phyloP scores from a whole-genome alignment of 2,329 filamentous ascomycete genomes.

The Verticillium dahliae region DNA sequence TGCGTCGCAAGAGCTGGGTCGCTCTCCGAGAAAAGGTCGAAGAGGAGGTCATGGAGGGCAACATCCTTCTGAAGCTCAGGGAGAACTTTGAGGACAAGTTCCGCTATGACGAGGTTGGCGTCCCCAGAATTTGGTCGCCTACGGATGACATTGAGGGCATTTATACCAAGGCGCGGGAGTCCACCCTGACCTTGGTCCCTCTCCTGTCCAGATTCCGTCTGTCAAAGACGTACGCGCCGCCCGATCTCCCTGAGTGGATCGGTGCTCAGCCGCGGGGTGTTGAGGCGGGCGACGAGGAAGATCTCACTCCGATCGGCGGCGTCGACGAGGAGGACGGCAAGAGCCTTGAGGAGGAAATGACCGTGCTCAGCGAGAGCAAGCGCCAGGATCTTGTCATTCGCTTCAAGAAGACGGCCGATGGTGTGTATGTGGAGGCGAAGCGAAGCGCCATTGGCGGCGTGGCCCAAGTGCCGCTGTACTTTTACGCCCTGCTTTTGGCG shows the following conservation, averaged over 20 bases:
- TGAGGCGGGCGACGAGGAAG: slow-evolving; percentile 81
- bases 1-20: slow-evolving; percentile 91
- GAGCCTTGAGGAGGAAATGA: slow-evolving; percentile 94
- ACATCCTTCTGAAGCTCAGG: slow-evolving; percentile 86
- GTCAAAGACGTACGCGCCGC: slow-evolving; percentile 64
- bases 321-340: slow-evolving; percentile 93
- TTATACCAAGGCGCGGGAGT: slow-evolving; percentile 88
- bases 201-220: slow-evolving; percentile 81
- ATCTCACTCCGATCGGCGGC: slow-evolving; percentile 80
- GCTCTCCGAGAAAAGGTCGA: slow-evolving; percentile 86
- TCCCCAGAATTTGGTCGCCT: slow-evolving; percentile 93
- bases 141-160: slow-evolving; percentile 95
- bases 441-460: slow-evolving; percentile 92
- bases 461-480: slow-evolving; percentile 88
- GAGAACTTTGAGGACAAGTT: slow-evolving; percentile 99
- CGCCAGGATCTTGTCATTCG: slow-evolving; percentile 84
- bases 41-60: slow-evolving; percentile 97
- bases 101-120: slow-evolving; percentile 90
- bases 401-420: slow-evolving; percentile 98
- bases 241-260: slow-evolving; percentile 80
- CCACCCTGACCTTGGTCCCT: slow-evolving; percentile 84
- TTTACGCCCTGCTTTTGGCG: slow-evolving; percentile 81
- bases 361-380: slow-evolving; percentile 83
- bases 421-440: slow-evolving; percentile 97
- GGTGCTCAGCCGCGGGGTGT: slow-evolving; percentile 69